These are phyloP conservation scores for Lupinus albus DNA, from an alignment of 306 rosid genomes.

Conservation along the genomic window DNA sequence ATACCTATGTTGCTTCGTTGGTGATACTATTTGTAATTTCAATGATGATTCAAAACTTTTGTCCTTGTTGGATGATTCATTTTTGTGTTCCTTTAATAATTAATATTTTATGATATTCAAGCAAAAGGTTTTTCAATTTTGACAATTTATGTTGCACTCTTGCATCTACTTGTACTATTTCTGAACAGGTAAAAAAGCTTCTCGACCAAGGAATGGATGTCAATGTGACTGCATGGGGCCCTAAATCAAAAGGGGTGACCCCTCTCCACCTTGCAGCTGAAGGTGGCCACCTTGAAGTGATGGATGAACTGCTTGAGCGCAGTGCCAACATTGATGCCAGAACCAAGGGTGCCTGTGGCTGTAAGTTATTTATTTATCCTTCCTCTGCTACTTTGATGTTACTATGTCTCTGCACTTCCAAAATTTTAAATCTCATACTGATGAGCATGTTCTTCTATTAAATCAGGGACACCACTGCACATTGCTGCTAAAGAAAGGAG, in stretches of 20 bases:
- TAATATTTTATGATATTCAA: conserved; percentile 8
- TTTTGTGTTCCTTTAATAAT: background rate
- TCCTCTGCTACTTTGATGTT: background rate
- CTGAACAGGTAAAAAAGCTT: conserved; percentile 75
- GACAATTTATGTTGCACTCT: background rate
- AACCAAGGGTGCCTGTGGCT: conserved; percentile 94
- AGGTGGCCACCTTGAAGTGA: conserved; percentile 88
- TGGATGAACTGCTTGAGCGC: conserved; percentile 95
- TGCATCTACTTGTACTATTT: conserved; percentile 19
- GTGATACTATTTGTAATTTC: background rate
- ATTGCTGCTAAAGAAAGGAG: conserved; percentile 92
- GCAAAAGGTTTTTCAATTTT: conserved; percentile 10
- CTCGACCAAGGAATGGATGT: conserved; percentile 90
- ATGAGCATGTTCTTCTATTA: background rate
- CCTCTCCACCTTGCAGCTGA: conserved; percentile 98
- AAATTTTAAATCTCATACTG: conserved; percentile 21
- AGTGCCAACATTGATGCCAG: conserved; percentile 97
- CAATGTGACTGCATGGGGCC: conserved; percentile 85
- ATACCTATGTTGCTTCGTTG: background rate
- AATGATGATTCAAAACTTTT: background rate
- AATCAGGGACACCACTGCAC: conserved; percentile 96
- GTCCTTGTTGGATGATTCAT: conserved; percentile 8
- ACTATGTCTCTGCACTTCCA: background rate
- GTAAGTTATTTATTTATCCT: conserved; percentile 50
- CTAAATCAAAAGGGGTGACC: conserved; percentile 86